Conservation (phyloP, 495 filamentous ascomycete species). For the Neurospora discreta region DNA sequence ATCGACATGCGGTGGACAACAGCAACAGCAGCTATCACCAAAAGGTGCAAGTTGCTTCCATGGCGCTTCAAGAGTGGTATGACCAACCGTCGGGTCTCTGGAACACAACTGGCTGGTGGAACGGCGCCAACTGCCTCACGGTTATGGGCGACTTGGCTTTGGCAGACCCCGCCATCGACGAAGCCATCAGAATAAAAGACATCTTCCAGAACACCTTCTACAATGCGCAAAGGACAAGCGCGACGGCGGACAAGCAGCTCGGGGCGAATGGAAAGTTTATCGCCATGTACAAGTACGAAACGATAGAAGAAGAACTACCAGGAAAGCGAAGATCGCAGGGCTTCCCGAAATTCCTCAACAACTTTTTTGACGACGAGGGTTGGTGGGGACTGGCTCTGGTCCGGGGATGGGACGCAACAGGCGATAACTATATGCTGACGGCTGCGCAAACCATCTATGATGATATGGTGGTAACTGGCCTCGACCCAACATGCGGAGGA, state of each 20-base stretch:
- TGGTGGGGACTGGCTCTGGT: constrained; percentile 67
- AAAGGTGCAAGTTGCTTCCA: constrained; percentile 35
- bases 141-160: constrained; percentile 50
- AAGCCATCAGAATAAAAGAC: constrained; percentile 20
- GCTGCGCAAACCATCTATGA: constrained; percentile 49
- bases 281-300: constrained; percentile 20
- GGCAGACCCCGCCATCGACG: constrained; percentile 17
- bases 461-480: constrained; percentile 45
- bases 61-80: constrained; percentile 53
- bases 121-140: constrained; percentile 59
- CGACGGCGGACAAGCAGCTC: constrained; percentile 22
- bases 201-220: constrained; percentile 32
- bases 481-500: constrained; percentile 44
- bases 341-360: constrained; percentile 45
- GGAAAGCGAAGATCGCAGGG: constrained; percentile 10
- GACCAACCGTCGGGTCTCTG: constrained; percentile 50
- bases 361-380: constrained; percentile 60
- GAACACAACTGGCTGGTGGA: constrained; percentile 65
- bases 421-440: constrained; percentile 40
- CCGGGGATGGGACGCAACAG: constrained; percentile 51
- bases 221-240: constrained; percentile 26
- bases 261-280: constrained; percentile 15
- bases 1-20: not conserved
- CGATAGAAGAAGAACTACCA: not conserved
- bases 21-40: constrained; percentile 13